These are phyloP conservation scores for Fusarium oligoseptatum DNA, from an alignment of 2,329 filamentous ascomycete species.

Conservation along the genomic window DNA sequence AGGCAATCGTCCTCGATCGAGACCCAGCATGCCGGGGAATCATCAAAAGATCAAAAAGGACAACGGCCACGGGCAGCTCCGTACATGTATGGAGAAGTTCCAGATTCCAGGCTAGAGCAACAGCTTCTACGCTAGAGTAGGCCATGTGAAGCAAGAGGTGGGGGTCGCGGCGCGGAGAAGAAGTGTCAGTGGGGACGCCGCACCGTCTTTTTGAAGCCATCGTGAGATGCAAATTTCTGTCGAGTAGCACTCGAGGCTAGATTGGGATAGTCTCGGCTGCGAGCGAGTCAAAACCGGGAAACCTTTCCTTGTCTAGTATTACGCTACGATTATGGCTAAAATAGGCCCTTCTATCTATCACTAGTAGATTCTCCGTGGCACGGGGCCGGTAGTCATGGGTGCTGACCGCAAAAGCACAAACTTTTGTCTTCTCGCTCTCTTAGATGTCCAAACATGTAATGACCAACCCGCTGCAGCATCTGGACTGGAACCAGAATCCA, in stretches of 20 bases:
- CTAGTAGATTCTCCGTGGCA: slow-evolving; percentile 20
- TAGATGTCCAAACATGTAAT: slow-evolving; percentile 18
- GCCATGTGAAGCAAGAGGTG: slow-evolving; percentile 7
- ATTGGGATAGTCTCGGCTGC: slow-evolving; percentile 28
- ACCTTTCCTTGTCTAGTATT: slow-evolving; percentile 32
- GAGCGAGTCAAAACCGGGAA: slow-evolving; percentile 12
- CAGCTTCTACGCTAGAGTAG: slow-evolving; percentile 13
- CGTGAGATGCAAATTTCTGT: slow-evolving; percentile 32
- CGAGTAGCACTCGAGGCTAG: background rate
- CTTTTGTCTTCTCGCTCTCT: slow-evolving; percentile 24
- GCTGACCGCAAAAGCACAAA: slow-evolving; percentile 16
- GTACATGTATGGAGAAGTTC: slow-evolving; percentile 9
- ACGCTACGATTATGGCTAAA: slow-evolving; percentile 32
- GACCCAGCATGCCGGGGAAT: background rate
- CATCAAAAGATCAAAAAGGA: background rate
- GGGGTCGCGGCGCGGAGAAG: slow-evolving; percentile 26
- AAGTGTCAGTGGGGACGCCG: slow-evolving; percentile 19
- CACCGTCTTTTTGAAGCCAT: slow-evolving; percentile 33
- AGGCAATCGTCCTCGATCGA: slow-evolving; percentile 10
- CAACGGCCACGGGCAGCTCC: background rate
- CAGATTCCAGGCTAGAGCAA: slow-evolving; percentile 6
- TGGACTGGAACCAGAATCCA: slow-evolving; percentile 25
- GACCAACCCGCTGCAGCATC: slow-evolving; percentile 11
- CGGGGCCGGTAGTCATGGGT: background rate
- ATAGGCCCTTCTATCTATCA: slow-evolving; percentile 20